A percentile compares a stretch with the other conserved stretches of the same genome.
Evolutionary conservation across 1,284 basidiomycete species (phyloP).

Genomic region (Cutaneotrichosporon cyanovorans): DNA sequence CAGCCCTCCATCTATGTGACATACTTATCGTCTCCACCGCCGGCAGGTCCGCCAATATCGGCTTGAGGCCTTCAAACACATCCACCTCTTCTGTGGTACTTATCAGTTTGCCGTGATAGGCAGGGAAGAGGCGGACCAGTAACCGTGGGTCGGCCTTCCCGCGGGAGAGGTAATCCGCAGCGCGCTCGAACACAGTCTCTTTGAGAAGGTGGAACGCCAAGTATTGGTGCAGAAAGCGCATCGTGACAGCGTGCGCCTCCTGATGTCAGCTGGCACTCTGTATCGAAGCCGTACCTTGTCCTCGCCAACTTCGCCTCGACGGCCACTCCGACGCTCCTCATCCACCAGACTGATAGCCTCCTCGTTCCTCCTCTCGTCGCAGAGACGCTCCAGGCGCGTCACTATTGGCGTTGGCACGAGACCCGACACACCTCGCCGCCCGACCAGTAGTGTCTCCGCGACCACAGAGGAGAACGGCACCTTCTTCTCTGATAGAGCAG

Average conservation of each 20-base stretch:
- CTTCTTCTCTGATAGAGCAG: slow-evolving; percentile 1
- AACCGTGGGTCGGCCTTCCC: slow-evolving; percentile 44
- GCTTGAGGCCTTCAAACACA: slow-evolving; percentile 40
- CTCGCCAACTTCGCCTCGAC: slow-evolving; percentile 36
- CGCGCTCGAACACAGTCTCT: slow-evolving; percentile 44
- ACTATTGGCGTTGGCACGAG: slow-evolving; percentile 42
- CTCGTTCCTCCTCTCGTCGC: slow-evolving; percentile 37
- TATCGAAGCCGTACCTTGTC: slow-evolving; percentile 29
- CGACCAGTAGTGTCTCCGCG: slow-evolving; percentile 43
- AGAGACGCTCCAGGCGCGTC: slow-evolving; percentile 38
- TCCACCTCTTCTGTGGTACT: slow-evolving; percentile 40
- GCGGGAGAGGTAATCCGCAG: slow-evolving; percentile 40
- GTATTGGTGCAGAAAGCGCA: slow-evolving; percentile 43
- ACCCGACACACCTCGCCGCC: slow-evolving; percentile 39
- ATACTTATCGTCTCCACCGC: slow-evolving; percentile 45
- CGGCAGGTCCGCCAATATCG: slow-evolving; percentile 29
- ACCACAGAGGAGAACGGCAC: slow-evolving; percentile 32
- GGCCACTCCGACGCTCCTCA: slow-evolving; percentile 35
- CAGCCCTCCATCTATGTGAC: slow-evolving; percentile 19
- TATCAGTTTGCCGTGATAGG: slow-evolving; percentile 38
- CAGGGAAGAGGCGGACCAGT: slow-evolving; percentile 44
- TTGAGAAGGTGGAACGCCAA: slow-evolving; percentile 42
- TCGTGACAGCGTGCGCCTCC: slow-evolving; percentile 37
- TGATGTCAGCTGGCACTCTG: slow-evolving; percentile 12
- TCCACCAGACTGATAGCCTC: slow-evolving; percentile 44